Evolutionary conservation across 1,139 yeast genomes (phyloP).

Genomic region (Yamadazyma membranifaciens): DNA sequence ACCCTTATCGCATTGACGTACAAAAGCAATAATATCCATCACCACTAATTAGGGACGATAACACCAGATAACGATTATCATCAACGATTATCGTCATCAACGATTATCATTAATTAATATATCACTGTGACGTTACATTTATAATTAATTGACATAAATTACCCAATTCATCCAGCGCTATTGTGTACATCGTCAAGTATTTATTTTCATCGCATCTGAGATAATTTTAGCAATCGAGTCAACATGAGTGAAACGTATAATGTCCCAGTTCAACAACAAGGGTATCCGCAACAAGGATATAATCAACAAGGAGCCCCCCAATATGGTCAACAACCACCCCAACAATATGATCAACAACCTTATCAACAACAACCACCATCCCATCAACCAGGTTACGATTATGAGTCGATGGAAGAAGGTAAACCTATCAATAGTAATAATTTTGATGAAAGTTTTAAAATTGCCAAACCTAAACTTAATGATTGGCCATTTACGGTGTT

Average conservation of each 20-base stretch:
- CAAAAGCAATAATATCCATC: too few relatives aligned
- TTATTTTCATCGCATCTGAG: slow-evolving; percentile 2
- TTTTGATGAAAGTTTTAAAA: slow-evolving; percentile 67
- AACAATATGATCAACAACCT: slow-evolving; percentile 2
- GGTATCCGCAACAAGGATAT: slow-evolving; percentile 1
- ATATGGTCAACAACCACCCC: slow-evolving; percentile 14
- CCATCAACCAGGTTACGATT: slow-evolving; percentile 19
- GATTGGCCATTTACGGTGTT: slow-evolving; percentile 73
- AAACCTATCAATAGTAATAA: slow-evolving; percentile 34
- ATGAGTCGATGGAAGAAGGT: slow-evolving; percentile 24
- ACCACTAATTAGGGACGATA: too few relatives aligned
- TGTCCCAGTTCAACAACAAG: slow-evolving; percentile 16
- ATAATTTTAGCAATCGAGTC: slow-evolving; percentile 2
- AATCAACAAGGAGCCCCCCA: slow-evolving; percentile 3
- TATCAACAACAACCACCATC: slow-evolving; percentile 2
- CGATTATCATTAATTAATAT: too few relatives aligned
- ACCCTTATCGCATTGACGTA: slow-evolving; percentile 1
- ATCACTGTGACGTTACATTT: too few relatives aligned
- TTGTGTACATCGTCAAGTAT: neutral
- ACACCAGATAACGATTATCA: too few relatives aligned
- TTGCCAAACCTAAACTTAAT: slow-evolving; percentile 63
- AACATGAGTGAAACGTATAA: slow-evolving; percentile 1
- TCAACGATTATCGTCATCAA: too few relatives aligned
- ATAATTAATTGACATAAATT: too few relatives aligned
- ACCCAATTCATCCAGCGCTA: neutral